Percentiles rank a stretch among this genome's conserved stretches.
phyloP scores from a whole-genome alignment of 225 moss, liverwort and hornwort genomes.

The Pseudisothecium myosuroides region DNA sequence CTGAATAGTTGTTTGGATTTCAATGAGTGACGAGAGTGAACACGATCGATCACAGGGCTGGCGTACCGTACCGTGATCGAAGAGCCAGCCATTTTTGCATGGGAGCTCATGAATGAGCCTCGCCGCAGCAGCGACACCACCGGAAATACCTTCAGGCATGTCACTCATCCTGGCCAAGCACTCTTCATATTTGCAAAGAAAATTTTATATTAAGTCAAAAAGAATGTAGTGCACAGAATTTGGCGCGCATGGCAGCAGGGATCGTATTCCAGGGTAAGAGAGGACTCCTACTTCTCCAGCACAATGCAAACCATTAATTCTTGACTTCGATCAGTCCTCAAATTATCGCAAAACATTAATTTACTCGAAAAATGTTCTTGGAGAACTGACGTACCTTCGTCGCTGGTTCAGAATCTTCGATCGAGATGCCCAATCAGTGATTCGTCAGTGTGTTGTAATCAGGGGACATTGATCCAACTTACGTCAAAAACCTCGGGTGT shows the following conservation, averaged over 20 bases:
- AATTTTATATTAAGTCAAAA: background rate
- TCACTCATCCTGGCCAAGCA: background rate
- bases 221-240: background rate
- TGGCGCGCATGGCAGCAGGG: background rate
- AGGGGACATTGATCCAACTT: too few relatives aligned
- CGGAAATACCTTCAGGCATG: conserved; percentile 39
- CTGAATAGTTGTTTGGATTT: background rate
- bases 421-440: too few relatives aligned
- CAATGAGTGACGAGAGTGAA: conserved; percentile 12
- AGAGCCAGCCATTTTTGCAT: conserved; percentile 51
- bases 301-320: background rate
- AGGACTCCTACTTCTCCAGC: background rate
- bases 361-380: background rate
- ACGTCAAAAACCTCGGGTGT: too few relatives aligned
- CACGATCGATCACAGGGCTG: conserved; percentile 25
- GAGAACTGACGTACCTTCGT: background rate
- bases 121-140: conserved; percentile 27
- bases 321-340: background rate
- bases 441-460: too few relatives aligned
- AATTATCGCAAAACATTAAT: background rate
- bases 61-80: conserved; percentile 36
- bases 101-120: conserved; percentile 64
- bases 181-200: background rate
- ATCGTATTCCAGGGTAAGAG: background rate
- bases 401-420: too few relatives aligned